Evolutionary conservation across 1,139 yeast genomes (phyloP).

Genomic region (Protomyces gravidus): DNA sequence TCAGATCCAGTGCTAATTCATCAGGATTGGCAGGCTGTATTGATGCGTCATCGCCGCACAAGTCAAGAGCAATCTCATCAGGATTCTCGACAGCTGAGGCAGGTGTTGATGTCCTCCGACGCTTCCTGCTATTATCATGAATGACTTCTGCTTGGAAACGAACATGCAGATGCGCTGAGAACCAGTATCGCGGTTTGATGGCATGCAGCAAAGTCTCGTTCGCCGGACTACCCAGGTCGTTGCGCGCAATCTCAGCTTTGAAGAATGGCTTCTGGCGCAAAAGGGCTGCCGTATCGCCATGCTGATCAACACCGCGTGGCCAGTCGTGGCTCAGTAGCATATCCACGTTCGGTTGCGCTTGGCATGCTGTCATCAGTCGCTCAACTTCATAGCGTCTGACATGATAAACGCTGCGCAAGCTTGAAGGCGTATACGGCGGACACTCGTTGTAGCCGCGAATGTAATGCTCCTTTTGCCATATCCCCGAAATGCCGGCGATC

Average conservation of each 20-base stretch:
- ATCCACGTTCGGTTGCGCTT: constrained; percentile 43
- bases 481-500: constrained; percentile 82
- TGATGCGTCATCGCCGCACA: constrained; percentile 32
- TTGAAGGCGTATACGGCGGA: constrained; percentile 49
- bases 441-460: constrained; percentile 42
- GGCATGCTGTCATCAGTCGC: constrained; percentile 49
- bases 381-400: constrained; percentile 60
- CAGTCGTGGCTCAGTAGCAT: constrained; percentile 81
- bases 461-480: constrained; percentile 47
- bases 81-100: neutral
- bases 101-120: neutral
- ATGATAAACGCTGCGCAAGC: constrained; percentile 66
- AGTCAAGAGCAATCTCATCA: neutral
- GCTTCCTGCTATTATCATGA: constrained; percentile 37
- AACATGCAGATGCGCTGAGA: constrained; percentile 85
- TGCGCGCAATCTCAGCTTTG: constrained; percentile 55
- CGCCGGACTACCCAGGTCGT: constrained; percentile 72
- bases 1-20: constrained; percentile 47
- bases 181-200: constrained; percentile 70
- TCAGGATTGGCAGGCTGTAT: constrained; percentile 37
- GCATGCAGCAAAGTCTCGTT: constrained; percentile 52
- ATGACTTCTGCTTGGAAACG: constrained; percentile 55
- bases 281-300: constrained; percentile 55
- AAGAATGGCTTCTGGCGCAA: constrained; percentile 64
- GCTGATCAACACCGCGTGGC: constrained; percentile 75